Percentiles rank a stretch among this genome's conserved stretches.
Evolutionary conservation across 2,329 filamentous ascomycete species (phyloP).

Genomic region (Colletotrichum lini): DNA sequence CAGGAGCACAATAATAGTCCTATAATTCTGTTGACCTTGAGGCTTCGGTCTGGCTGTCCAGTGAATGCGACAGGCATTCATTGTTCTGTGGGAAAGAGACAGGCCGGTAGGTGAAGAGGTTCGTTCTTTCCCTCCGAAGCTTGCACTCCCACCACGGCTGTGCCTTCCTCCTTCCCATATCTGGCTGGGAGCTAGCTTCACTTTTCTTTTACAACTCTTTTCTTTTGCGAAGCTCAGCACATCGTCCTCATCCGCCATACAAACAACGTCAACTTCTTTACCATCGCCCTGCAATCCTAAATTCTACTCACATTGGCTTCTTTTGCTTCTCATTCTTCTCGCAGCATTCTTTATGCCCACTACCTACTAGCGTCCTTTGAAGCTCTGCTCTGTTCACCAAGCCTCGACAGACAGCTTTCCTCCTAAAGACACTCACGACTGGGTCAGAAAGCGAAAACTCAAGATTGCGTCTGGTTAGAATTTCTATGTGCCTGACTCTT

Average conservation of each 20-base stretch:
- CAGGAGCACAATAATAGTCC: too few species aligned
- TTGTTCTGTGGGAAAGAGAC: neutral
- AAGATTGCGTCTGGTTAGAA: neutral
- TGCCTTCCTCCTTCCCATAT: neutral
- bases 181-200: too few species aligned
- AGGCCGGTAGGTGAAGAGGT: neutral
- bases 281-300: neutral
- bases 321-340: neutral
- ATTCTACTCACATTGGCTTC: neutral
- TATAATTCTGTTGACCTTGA: too few species aligned
- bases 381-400: neutral
- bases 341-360: neutral
- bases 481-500: neutral
- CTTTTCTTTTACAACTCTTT: too few species aligned
- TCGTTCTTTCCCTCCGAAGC: constrained; percentile 2
- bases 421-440: neutral
- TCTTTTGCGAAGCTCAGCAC: too few species aligned
- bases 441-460: neutral
- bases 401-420: neutral
- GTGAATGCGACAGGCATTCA: neutral
- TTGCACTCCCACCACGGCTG: neutral
- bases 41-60: neutral
- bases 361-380: neutral
- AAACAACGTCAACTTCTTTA: neutral
- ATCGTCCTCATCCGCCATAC: neutral